Base-by-base conservation (phyloP, 345 rosid genomes). In the Lepidium aucheri region DNA sequence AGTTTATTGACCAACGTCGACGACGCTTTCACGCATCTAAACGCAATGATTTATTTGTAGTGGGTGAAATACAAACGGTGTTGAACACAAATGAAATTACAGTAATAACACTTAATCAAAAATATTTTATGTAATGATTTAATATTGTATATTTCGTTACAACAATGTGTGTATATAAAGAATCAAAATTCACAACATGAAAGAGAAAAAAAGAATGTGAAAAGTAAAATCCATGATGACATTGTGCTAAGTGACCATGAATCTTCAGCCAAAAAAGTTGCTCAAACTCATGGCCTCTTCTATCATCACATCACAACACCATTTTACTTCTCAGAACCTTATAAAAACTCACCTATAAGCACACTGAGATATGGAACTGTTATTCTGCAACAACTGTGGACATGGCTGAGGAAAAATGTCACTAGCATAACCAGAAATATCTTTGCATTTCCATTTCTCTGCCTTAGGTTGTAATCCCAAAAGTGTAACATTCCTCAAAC, bases 401-500 rank as follows among this genome's bases (percentile, higher is more conserved):
- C 97, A 91, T 7, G 97, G 81, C 65, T 44, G 24, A 42, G 97
- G 97, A 43, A 68, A 79, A 4, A 91, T 89, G 0, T 74, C 78
- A 59, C 73, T 63, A 0, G 87, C 70, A 30, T 76, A 87, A 33
- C 99, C 99, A 0, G 93, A 84, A 67, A 94, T 76, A 65, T 78
- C 85, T 65, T 91, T 84, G 58, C 99, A 94, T 41, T 80, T 92
- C 99, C 99, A 94, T 43, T 72, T 69, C 13, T 74, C 79, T 4
- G 78, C 64, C 1, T 81, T 26, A 4, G 30, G 44, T 3, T 65
- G 63, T 50, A 88, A 67, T 7, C 97, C 97, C 7, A 76, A 60
- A 6, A 87, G 60, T 4, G 85, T 85, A 59, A 91, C 76, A 72
- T 91, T 95, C 79, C 73, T 85, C 72, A 95, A 81, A 75, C 96